These are phyloP conservation scores for Salicornia ramosissima DNA, from an alignment of 148 eudicot genomes.

Conservation along the genomic window DNA sequence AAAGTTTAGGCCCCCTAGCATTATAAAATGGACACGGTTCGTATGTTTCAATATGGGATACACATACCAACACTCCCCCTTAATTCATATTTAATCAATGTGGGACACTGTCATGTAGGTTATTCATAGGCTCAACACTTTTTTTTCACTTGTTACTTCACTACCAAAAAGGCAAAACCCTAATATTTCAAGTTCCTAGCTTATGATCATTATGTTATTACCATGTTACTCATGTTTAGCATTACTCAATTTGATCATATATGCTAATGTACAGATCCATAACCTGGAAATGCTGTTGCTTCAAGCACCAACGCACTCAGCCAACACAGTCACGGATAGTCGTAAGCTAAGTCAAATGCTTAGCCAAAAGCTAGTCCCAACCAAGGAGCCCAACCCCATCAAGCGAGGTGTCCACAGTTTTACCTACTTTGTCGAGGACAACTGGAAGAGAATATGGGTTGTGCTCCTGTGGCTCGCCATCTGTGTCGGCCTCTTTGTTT, in stretches of 20 bases:
- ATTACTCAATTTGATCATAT: background rate
- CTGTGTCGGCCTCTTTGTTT: slow-evolving; percentile 46
- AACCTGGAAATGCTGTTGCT: slow-evolving; percentile 51
- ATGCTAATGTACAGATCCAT: slow-evolving; percentile 28
- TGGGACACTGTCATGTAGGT: too few species aligned
- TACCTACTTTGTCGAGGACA: slow-evolving; percentile 42
- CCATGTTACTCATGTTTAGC: background rate
- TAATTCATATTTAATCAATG: too few species aligned
- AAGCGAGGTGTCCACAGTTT: slow-evolving; percentile 26
- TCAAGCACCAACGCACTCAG: slow-evolving; percentile 47
- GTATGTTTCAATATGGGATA: too few species aligned
- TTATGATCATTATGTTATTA: background rate
- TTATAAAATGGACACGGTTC: too few species aligned
- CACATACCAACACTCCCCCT: too few species aligned
- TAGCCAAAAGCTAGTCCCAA: slow-evolving; percentile 48
- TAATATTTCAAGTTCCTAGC: background rate
- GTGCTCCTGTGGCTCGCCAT: slow-evolving; percentile 43
- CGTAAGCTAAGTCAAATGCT: slow-evolving; percentile 39
- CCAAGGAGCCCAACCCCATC: slow-evolving; percentile 45
- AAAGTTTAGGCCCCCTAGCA: too few species aligned
- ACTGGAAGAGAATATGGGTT: slow-evolving; percentile 58
- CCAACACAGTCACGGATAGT: slow-evolving; percentile 37
- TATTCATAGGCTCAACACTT: too few species aligned
- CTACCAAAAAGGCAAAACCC: background rate
- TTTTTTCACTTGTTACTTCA: too few species aligned